Conservation (phyloP, 768 basidiomycete species). For the Exidia glandulosa region DNA sequence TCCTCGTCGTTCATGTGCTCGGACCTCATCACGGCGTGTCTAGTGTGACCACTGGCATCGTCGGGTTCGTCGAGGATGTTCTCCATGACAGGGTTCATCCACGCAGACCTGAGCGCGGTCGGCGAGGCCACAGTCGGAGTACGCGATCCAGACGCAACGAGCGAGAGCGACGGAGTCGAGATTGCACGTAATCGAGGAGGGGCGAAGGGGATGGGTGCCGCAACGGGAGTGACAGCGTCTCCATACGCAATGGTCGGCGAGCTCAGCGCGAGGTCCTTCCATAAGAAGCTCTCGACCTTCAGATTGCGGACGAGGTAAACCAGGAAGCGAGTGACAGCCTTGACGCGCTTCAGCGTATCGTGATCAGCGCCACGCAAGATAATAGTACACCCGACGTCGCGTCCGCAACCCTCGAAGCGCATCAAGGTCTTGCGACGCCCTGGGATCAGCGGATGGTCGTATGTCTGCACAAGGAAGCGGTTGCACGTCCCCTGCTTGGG, state of each 20-base stretch:
- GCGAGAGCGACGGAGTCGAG: slow-evolving; percentile 7
- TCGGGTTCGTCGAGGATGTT: slow-evolving; percentile 6
- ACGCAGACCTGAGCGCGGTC: neutral
- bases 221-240: slow-evolving; percentile 28
- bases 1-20: slow-evolving; percentile 55
- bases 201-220: slow-evolving; percentile 52
- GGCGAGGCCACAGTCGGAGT: neutral
- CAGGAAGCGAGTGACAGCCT: slow-evolving; percentile 87
- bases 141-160: neutral
- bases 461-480: slow-evolving; percentile 81
- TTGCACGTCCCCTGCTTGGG: slow-evolving; percentile 65
- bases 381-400: slow-evolving; percentile 91
- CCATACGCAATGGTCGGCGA: slow-evolving; percentile 28
- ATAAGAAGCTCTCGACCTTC: slow-evolving; percentile 88
- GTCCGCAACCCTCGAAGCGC: slow-evolving; percentile 93
- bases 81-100: slow-evolving; percentile 3
- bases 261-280: slow-evolving; percentile 80
- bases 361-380: slow-evolving; percentile 80
- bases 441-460: slow-evolving; percentile 90
- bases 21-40: neutral
- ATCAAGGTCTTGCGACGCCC: slow-evolving; percentile 91
- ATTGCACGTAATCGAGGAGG: slow-evolving; percentile 1
- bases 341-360: slow-evolving; percentile 71
- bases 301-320: slow-evolving; percentile 87
- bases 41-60: neutral